These are phyloP conservation scores for Phaeophleospora eucalypticola DNA, from an alignment of 2,329 filamentous ascomycete genomes.

Conservation along the genomic window DNA sequence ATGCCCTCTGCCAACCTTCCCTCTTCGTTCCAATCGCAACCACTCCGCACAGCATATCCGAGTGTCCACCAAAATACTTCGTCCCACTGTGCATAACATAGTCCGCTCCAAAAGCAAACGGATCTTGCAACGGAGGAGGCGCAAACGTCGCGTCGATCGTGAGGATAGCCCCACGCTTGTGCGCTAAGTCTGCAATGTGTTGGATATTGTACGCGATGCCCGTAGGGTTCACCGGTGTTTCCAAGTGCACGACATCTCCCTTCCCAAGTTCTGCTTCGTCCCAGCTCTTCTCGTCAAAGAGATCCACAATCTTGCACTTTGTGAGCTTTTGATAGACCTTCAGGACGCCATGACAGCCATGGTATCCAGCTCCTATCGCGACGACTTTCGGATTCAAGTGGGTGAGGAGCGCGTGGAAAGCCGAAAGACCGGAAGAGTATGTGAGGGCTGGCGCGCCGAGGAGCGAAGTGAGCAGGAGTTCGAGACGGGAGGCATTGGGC, in stretches of 20 bases:
- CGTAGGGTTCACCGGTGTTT: slow-evolving; percentile 89
- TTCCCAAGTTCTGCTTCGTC: slow-evolving; percentile 63
- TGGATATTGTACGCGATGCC: slow-evolving; percentile 74
- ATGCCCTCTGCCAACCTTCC: slow-evolving; percentile 48
- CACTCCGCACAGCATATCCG: slow-evolving; percentile 86
- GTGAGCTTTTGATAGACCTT: slow-evolving; percentile 69
- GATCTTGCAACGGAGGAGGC: slow-evolving; percentile 83
- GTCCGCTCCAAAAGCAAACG: slow-evolving; percentile 77
- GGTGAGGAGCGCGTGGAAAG: slow-evolving; percentile 85
- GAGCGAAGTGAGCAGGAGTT: slow-evolving; percentile 72
- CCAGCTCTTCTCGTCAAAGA: slow-evolving; percentile 46
- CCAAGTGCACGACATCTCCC: slow-evolving; percentile 84
- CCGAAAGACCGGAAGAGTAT: slow-evolving; percentile 80
- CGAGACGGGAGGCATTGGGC: slow-evolving; percentile 79
- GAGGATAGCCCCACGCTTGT: slow-evolving; percentile 66
- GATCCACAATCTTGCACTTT: slow-evolving; percentile 65
- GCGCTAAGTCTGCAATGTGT: slow-evolving; percentile 68
- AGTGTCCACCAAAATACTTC: slow-evolving; percentile 95
- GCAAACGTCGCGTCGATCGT: slow-evolving; percentile 90
- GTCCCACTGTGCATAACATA: slow-evolving; percentile 88
- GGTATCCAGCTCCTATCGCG: slow-evolving; percentile 81
- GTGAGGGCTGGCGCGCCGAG: slow-evolving; percentile 67
- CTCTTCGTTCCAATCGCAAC: slow-evolving; percentile 56
- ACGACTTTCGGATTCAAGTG: slow-evolving; percentile 77
- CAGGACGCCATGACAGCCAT: slow-evolving; percentile 88